Evolutionary conservation across 2,329 filamentous ascomycete species (phyloP).

Genomic region (Colletotrichum sp.): DNA sequence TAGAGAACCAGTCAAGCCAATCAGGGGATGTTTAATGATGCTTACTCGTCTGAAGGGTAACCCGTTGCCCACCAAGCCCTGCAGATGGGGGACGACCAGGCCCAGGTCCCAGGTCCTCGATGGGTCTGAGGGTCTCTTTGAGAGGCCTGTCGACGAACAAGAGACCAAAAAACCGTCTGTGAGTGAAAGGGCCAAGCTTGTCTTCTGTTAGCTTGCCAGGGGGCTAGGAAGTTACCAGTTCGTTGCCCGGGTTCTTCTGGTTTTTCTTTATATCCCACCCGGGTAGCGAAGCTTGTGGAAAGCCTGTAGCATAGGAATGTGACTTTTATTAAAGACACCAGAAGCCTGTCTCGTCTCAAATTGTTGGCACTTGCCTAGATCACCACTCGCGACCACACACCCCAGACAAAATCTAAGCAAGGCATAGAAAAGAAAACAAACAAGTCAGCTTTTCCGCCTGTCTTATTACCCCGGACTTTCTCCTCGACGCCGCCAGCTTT

Average conservation of each 20-base stretch:
- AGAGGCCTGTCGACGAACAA: not conserved
- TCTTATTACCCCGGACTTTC: not conserved
- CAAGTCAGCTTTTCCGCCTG: not conserved
- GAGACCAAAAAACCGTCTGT: not conserved
- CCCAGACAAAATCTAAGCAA: not conserved
- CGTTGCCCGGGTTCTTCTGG: not conserved
- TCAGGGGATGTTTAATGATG: not conserved
- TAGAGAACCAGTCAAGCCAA: not conserved
- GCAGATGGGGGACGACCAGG: not conserved
- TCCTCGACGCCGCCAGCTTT: not conserved
- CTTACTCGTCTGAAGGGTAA: conserved; percentile 9
- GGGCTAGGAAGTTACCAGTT: not conserved
- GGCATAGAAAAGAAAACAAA: conserved; percentile 2
- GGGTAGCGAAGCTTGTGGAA: not conserved
- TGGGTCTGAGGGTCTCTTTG: not conserved
- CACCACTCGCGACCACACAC: not conserved
- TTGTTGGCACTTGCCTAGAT: not conserved
- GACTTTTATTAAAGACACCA: not conserved
- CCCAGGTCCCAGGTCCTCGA: not conserved
- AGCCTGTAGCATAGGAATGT: not conserved
- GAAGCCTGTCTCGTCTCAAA: not conserved
- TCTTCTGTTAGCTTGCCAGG: not conserved
- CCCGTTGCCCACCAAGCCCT: not conserved
- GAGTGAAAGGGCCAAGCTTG: not conserved
- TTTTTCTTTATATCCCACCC: not conserved